Percentiles rank a stretch among this genome's conserved stretches.
Evolutionary conservation across 768 basidiomycete species (phyloP).

Genomic region (Mycena venus): DNA sequence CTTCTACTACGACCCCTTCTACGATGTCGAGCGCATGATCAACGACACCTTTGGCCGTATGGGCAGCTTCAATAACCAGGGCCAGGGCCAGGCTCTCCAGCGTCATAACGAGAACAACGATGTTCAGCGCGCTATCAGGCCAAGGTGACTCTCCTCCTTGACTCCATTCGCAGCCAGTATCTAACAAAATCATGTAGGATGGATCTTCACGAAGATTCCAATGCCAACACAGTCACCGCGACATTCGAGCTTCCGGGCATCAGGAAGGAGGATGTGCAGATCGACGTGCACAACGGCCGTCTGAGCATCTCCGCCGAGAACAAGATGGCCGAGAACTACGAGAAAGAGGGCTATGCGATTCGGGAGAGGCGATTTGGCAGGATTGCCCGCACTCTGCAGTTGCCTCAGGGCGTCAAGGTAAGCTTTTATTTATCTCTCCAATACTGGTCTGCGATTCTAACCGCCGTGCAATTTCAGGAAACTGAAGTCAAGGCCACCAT

Average conservation of each 20-base stretch:
- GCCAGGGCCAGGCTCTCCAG: constrained; percentile 20
- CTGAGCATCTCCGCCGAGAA: constrained; percentile 68
- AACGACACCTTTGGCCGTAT: constrained; percentile 48
- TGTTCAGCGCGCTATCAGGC: constrained; percentile 41
- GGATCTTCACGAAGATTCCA: constrained; percentile 67
- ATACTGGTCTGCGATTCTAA: constrained; percentile 3
- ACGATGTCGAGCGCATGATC: constrained; percentile 60
- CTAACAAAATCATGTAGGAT: constrained; percentile 50
- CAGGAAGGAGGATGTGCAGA: constrained; percentile 64
- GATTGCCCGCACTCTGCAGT: constrained; percentile 61
- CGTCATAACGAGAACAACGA: constrained; percentile 16
- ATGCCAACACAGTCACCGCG: constrained; percentile 67
- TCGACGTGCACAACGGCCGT: constrained; percentile 65
- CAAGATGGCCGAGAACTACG: constrained; percentile 48
- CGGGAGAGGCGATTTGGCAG: constrained; percentile 66
- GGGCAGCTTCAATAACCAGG: neutral
- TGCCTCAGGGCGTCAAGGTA: constrained; percentile 69
- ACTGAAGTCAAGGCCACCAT: constrained; percentile 58
- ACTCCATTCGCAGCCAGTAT: neutral
- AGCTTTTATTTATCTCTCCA: constrained; percentile 26
- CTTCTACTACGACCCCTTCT: constrained; percentile 59
- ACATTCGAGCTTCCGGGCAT: constrained; percentile 73
- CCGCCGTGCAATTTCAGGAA: constrained; percentile 31
- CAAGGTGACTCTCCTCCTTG: constrained; percentile 39
- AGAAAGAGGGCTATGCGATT: constrained; percentile 57